Base-by-base conservation (phyloP, 257 asterid genomes). In the Paulownia fortunei region DNA sequence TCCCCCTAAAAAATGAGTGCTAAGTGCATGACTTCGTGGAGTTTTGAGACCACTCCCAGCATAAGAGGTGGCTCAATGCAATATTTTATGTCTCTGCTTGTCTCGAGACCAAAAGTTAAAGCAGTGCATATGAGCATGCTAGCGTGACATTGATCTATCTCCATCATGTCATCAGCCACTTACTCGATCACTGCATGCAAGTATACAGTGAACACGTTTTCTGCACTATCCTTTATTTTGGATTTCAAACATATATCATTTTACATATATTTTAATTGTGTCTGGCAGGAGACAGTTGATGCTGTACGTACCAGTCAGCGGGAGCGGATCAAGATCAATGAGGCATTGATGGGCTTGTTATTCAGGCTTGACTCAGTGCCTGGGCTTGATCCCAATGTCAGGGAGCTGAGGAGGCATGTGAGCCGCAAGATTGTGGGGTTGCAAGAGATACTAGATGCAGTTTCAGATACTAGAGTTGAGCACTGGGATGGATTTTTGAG, bases 381-480 rank as follows among this genome's bases (percentile, higher is more conserved):
- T 26, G 98, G 99, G 24, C n/a, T 88, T 73, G 91, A 95, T 76
- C 94, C 93, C 34, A 84, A 86, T 4, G 96, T 95, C 46, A 88
- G 99, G 86, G 97, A 91, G 79, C 87, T 91, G 77, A 89, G 99
- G 86, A 82, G 98, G 87, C 90, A 87, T 3, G 90, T 95, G 65
- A 95, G 97, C 78, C 97, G 88, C 23, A 87, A 86, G 90, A 88
- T 95, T 15, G 98, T 95, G 62, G 97, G 97, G 60, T 83, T 95
- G 90, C 99, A 95, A 60, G 99, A 95, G 88, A 95, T 95, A 62
- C 79, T 95, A 13, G 99, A 95, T 77, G 91, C 94, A 7, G 88
- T 94, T 63, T 88, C 97, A 2, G 98, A 91, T 71, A 61, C 91
- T 8, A 87, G 88, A 72, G 73, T 88, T 49, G 87, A 89, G 69